These are phyloP conservation scores for Hypoxylon sp. DNA, from an alignment of 2,329 filamentous ascomycete species.

Conservation along the genomic window DNA sequence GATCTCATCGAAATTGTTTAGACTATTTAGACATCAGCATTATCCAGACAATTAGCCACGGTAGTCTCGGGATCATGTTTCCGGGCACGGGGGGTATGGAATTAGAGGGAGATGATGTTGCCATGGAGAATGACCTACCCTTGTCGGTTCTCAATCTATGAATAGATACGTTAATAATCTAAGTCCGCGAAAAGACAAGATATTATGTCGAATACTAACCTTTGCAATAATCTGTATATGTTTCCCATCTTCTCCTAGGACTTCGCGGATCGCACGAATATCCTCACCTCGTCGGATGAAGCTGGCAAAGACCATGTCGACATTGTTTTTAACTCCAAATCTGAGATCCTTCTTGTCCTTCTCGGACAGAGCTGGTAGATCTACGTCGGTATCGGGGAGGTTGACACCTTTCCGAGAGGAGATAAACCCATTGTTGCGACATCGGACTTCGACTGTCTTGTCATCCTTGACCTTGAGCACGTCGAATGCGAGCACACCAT, in stretches of 20 bases:
- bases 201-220: slow-evolving; percentile 22
- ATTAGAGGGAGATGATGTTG: neutral
- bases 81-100: neutral
- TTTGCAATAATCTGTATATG: slow-evolving; percentile 99
- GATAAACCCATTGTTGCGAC: slow-evolving; percentile 98
- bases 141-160: slow-evolving; percentile 95
- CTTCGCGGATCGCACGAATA: slow-evolving; percentile 89
- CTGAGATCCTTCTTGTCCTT: slow-evolving; percentile 96
- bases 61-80: neutral
- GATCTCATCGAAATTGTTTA: slow-evolving; percentile 99
- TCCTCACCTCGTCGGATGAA: slow-evolving; percentile 97
- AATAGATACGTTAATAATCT: slow-evolving; percentile 15
- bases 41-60: neutral
- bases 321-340: slow-evolving; percentile 98
- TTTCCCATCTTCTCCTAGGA: slow-evolving; percentile 91
- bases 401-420: slow-evolving; percentile 99
- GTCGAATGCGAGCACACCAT: slow-evolving; percentile 97
- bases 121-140: slow-evolving; percentile 61
- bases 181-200: neutral
- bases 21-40: slow-evolving; percentile 55
- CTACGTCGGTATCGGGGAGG: slow-evolving; percentile 97
- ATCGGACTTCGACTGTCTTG: slow-evolving; percentile 87
- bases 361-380: slow-evolving; percentile 95
- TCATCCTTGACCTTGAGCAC: slow-evolving; percentile 90
- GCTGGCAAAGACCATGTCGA: slow-evolving; percentile 99